Percentiles rank a stretch among this genome's conserved stretches.
phyloP scores from a whole-genome alignment of 306 rosid species.

The Quercus robur region DNA sequence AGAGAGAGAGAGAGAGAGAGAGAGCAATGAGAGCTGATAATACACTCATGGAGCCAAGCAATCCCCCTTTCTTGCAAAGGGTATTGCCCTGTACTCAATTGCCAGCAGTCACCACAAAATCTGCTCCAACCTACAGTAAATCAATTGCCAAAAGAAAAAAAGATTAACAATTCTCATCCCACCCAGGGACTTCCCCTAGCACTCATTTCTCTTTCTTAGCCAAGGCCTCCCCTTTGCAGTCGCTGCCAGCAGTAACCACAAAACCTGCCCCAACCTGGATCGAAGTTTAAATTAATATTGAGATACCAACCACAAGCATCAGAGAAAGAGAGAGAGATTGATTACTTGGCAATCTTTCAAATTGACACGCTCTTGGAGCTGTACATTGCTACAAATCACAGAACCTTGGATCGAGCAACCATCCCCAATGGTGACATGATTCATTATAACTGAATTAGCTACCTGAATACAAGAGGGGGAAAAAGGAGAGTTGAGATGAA shows the following conservation, averaged over 20 bases:
- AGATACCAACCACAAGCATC: conserved; percentile 14
- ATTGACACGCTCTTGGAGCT: conserved; percentile 86
- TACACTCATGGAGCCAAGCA: conserved; percentile 6
- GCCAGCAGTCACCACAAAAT: conserved; percentile 31
- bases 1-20: not conserved
- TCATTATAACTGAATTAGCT: conserved; percentile 86
- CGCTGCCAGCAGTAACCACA: conserved; percentile 84
- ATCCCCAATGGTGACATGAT: conserved; percentile 89
- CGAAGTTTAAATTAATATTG: conserved; percentile 6
- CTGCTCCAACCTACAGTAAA: conserved; percentile 29
- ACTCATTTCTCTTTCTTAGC: conserved; percentile 72
- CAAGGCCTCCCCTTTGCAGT: conserved; percentile 90
- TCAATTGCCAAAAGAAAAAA: conserved; percentile 3
- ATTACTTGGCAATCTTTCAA: conserved; percentile 92
- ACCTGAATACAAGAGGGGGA: conserved; percentile 40
- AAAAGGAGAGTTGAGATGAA: not conserved
- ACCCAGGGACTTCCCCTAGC: conserved; percentile 3
- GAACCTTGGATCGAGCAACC: conserved; percentile 93
- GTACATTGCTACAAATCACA: conserved; percentile 87
- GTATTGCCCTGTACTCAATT: conserved; percentile 13
- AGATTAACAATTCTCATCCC: not conserved
- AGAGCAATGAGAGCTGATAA: not conserved
- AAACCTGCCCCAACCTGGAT: conserved; percentile 88
- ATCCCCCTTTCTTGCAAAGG: conserved; percentile 22
- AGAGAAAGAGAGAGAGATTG: not conserved